These are phyloP conservation scores for Trichoderma gracile DNA, from an alignment of 2,329 filamentous ascomycete genomes.

Conservation along the genomic window DNA sequence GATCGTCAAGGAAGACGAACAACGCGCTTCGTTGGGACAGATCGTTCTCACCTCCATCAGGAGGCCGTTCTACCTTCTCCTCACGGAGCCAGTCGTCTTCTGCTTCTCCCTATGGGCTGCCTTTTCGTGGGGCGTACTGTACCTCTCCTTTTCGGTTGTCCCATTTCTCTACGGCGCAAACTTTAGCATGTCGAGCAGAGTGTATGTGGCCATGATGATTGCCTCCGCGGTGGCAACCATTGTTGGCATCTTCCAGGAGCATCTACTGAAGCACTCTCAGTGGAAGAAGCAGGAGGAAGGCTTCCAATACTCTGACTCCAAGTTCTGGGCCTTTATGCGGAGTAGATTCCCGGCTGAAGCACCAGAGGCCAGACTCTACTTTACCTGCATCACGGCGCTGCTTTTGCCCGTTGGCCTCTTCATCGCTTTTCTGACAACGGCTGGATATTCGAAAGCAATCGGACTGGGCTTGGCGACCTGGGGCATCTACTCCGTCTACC, in stretches of 20 bases:
- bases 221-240: slow-evolving; percentile 66
- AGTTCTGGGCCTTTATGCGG: slow-evolving; percentile 50
- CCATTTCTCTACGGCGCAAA: slow-evolving; percentile 70
- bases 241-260: slow-evolving; percentile 71
- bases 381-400: slow-evolving; percentile 72
- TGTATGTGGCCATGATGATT: slow-evolving; percentile 72
- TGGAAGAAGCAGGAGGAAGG: slow-evolving; percentile 35
- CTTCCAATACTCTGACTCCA: slow-evolving; percentile 33
- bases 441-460: slow-evolving; percentile 44
- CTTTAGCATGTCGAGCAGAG: slow-evolving; percentile 67
- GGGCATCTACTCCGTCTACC: slow-evolving; percentile 83
- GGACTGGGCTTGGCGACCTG: slow-evolving; percentile 75
- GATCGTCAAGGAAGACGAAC: slow-evolving; percentile 77
- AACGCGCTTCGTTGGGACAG: slow-evolving; percentile 64
- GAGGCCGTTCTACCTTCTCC: slow-evolving; percentile 74
- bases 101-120: slow-evolving; percentile 88
- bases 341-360: slow-evolving; percentile 51
- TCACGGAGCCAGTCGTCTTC: slow-evolving; percentile 77
- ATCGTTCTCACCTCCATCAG: slow-evolving; percentile 75
- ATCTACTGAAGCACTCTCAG: slow-evolving; percentile 53
- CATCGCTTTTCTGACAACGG: slow-evolving; percentile 37
- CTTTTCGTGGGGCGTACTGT: slow-evolving; percentile 87
- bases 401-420: slow-evolving; percentile 80
- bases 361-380: slow-evolving; percentile 81
- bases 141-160: slow-evolving; percentile 78